Conservation (phyloP, 371 early-diverging fungal genomes). For the Polyrhizophydium stewartii region DNA sequence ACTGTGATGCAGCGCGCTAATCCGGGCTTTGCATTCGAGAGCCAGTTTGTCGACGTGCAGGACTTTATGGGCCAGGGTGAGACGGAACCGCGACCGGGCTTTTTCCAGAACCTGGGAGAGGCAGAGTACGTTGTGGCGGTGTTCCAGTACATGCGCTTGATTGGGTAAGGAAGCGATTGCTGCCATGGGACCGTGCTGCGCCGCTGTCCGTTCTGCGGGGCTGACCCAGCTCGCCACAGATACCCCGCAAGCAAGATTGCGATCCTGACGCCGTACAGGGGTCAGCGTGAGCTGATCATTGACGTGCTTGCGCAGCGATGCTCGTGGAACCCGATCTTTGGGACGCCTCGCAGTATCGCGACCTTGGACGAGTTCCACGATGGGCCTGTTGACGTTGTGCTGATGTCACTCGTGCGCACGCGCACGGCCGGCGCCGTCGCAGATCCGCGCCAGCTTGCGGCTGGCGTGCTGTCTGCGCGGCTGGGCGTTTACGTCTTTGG, state of each 20-base stretch:
- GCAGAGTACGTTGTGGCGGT: constrained; percentile 93
- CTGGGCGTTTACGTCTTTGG: constrained; percentile 93
- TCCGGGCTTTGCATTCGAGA: constrained; percentile 77
- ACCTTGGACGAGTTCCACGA: constrained; percentile 96
- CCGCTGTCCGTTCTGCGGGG: too few relatives aligned
- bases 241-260: constrained; percentile 84
- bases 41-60: constrained; percentile 80
- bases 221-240: too few relatives aligned
- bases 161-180: constrained; percentile 49
- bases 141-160: constrained; percentile 91
- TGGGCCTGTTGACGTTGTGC: constrained; percentile 79
- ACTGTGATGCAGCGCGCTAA: constrained; percentile 42
- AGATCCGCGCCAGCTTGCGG: constrained; percentile 83
- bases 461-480: constrained; percentile 88
- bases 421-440: constrained; percentile 79
- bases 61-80: constrained; percentile 78
- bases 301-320: constrained; percentile 87
- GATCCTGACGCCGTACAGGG: constrained; percentile 93
- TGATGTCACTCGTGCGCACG: constrained; percentile 92
- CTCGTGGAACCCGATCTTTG: constrained; percentile 70
- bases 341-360: constrained; percentile 65
- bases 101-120: constrained; percentile 90
- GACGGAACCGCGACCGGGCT: constrained; percentile 50
- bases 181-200: too few relatives aligned
- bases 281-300: constrained; percentile 84